phyloP scores from a whole-genome alignment of 495 filamentous ascomycete genomes.

The Patellaria atrata region DNA sequence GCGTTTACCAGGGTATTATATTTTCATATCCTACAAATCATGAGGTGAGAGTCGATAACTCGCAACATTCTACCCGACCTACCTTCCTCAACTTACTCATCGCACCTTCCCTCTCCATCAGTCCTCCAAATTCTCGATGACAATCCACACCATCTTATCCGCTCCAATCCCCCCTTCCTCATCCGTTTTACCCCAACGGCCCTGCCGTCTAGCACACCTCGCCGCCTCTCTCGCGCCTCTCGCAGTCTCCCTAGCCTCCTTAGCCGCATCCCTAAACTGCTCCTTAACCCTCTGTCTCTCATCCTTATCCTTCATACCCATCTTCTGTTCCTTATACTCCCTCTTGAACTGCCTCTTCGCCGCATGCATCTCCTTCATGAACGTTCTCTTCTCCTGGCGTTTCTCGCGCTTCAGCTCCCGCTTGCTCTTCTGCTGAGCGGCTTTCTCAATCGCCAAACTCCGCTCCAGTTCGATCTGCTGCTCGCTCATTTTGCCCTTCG shows the following conservation, averaged over 20 bases:
- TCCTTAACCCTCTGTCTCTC: slow-evolving; percentile 2
- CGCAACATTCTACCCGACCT: too few relatives aligned
- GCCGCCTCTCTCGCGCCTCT: too few relatives aligned
- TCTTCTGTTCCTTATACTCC: slow-evolving; percentile 6
- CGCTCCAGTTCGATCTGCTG: slow-evolving; percentile 7
- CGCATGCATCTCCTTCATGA: slow-evolving; percentile 5
- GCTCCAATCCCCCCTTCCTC: background rate
- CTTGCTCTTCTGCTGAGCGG: slow-evolving; percentile 8
- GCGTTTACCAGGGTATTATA: too few relatives aligned
- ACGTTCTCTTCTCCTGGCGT: slow-evolving; percentile 3
- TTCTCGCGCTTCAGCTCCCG: slow-evolving; percentile 12
- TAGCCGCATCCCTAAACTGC: slow-evolving; percentile 2
- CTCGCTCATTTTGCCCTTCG: slow-evolving; percentile 14
- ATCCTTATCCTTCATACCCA: background rate
- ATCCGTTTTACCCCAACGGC: too few relatives aligned
- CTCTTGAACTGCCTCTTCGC: slow-evolving; percentile 1
- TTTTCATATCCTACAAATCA: too few relatives aligned
- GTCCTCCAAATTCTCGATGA: slow-evolving; percentile 15
- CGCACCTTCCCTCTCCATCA: too few relatives aligned
- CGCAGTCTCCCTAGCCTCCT: slow-evolving; percentile 1
- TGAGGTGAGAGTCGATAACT: too few relatives aligned
- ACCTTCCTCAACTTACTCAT: too few relatives aligned
- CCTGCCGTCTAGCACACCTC: too few relatives aligned
- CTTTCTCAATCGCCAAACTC: slow-evolving; percentile 10
- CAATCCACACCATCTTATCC: slow-evolving; percentile 13